Evolutionary conservation across 169 alveolate species (phyloP), one percentile per base, ranked within the genome.

Genomic region (Besnoitia besnoiti): DNA sequence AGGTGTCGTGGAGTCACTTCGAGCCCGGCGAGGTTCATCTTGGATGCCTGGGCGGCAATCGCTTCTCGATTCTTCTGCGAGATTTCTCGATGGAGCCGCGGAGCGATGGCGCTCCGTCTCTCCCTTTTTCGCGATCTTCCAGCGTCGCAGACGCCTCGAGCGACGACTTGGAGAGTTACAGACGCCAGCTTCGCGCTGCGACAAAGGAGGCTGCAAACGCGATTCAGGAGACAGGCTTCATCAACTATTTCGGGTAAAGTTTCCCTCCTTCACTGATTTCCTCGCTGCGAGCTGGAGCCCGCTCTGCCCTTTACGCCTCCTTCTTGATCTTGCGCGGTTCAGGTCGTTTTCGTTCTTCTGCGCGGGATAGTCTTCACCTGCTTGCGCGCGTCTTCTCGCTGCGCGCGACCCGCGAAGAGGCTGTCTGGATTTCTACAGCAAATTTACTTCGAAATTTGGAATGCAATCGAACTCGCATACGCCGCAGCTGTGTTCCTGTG

Each of bases 201-300:
- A 55, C 67, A 0, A 16, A 5, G 27, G 87, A 42, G 40, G 87
- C 87, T 0, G 87, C 87, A 1, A 35, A 21, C 33, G 8, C 87
- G 27, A 77, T 77, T 0, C n/a, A 4, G 35, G 16, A 24, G 33
- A 8, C 12, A 30, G 87, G 87, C 37, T 77, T 77, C 87, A 42
- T 77, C 87, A 77, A 77, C 30, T 77, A 77, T 27, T 77, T 77
- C 55, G 87, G 87, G 87, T 77, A 77, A 3, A 24, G 33, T 19
- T 19, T 5, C 44, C 10, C 24, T 35, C 42, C 80, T 67, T 67
- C 44, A n/a, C n/a, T n/a, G 5, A 5, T 55, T 16, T 55, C 67
- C 27, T 16, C 67, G 1, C 67, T 55, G n/a, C n/a, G n/a, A n/a
- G n/a, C 67, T 55, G 67, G 30, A 1, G 5, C 67, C 24, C 67